Base-by-base conservation (phyloP, 192 early-diverging fungal genomes). In the Geranomyces michiganensis region DNA sequence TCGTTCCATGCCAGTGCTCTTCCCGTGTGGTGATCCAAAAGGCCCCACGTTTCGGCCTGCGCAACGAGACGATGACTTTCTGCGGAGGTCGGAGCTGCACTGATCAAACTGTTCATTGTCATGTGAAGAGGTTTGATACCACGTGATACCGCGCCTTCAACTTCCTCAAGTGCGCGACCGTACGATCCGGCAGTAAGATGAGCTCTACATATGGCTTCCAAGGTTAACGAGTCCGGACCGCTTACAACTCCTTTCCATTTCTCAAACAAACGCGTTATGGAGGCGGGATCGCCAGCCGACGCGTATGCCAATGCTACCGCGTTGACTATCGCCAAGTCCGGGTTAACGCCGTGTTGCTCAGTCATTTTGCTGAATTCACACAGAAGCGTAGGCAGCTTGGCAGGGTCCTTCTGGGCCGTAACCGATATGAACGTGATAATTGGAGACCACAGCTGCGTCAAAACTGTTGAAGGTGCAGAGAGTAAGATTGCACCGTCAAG, bases 281-380 rank as follows among this genome's bases (percentile, higher is more conserved):
- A n/a, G 49, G 55, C 49, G 22, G 32, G 0, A 17, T 68, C 66
- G 6, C 66, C 66, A n/a, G 15, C 47, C 12, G 17, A 29, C 3
- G 49, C 66, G 55, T 56, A 26, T 27, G 49, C 51, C 12, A 15
- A 9, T 14, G 41, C 30, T n/a, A 68, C 26, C 49, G 55, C 21
- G 31, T 68, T 68, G 51, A 51, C 27, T 26, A 68, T 68, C 31
- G 15, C 32, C 7, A 68, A n/a, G 24, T 66, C 24, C 46, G 64
- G 64, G 0, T 27, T 31, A 26, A 66, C 64, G 24, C 64, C 64
- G 0, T 48, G 19, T 29, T 48, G n/a, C 43, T 24, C 5, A 17
- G 49, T 15, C 51, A 55, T 55, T 14, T 15, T 55, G 7, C 7
- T 15, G 51, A 55, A 55, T 24, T n/a, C 26, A 27, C 7, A 24